Evolutionary conservation across 164 flowering plant genomes (phyloP), one percentile per base, ranked within the genome.

Genomic region (Magnolia kwangsiensis): DNA sequence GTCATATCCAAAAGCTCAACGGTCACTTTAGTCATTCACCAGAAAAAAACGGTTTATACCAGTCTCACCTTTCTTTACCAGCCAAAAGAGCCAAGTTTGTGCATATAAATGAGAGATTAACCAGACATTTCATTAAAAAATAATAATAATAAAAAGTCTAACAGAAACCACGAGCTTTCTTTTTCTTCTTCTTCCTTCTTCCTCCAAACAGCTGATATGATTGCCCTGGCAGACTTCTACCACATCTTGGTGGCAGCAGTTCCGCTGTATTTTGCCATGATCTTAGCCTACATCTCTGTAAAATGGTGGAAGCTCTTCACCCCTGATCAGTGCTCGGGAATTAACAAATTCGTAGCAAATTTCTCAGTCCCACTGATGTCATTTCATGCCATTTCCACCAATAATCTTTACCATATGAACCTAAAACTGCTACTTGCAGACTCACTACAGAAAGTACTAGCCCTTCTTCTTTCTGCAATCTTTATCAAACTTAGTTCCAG

Each of bases 291-390:
- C 79, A 55, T 82, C 6, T 91, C 95, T 20, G 81, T 88, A n/a
- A 90, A 84, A 84, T 86, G 90, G 86, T 85, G 86, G 89, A 90
- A 88, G 79, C 82, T 94, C 71, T 94, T 94, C 82, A 85, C 90
- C 16, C 85, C 90, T 21, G 97, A 90, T 67, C 97, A 94, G 84
- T 94, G 97, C 81, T 75, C 90, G 3, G 98, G 95, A 72, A 94
- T 94, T 65, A 94, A 92, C 89, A 92, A 85, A 79, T 94, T 92
- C 72, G 96, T 94, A 8, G 88, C 96, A 0, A 92, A 87, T 70
- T 85, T 90, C 78, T 88, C 97, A 20, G 86, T 94, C 63, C 97
- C 98, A 16, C 80, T 92, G 3, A 67, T 92, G 69, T 88, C 95
- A 10, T 91, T 92, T 83, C 83, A 80, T 55, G 79, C 91, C 37